These are phyloP conservation scores for Chaetomiaceae sp. DNA, from an alignment of 2,329 filamentous ascomycete genomes.

Conservation along the genomic window DNA sequence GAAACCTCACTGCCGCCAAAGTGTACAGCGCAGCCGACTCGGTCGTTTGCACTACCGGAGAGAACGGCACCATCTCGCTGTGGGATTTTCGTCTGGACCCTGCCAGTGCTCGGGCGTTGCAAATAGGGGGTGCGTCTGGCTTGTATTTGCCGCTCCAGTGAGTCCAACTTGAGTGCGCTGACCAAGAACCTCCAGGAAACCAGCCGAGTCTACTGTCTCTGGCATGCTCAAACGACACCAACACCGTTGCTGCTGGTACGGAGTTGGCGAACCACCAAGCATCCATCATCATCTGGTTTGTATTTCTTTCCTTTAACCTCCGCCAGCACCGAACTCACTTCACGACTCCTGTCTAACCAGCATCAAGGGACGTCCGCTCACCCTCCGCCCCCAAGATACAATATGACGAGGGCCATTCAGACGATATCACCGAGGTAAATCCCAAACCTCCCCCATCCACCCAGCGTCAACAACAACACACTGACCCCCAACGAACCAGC, in stretches of 20 bases:
- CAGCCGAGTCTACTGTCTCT: constrained; percentile 51
- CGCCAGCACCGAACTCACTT: background rate
- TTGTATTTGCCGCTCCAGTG: constrained; percentile 25
- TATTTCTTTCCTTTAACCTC: background rate
- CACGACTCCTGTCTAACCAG: constrained; percentile 10
- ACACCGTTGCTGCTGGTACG: constrained; percentile 64
- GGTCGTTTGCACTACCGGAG: constrained; percentile 62
- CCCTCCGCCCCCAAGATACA: constrained; percentile 41
- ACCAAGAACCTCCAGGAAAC: constrained; percentile 5
- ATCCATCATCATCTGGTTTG: constrained; percentile 56
- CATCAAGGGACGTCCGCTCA: constrained; percentile 51
- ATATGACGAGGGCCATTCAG: constrained; percentile 61
- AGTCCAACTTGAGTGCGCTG: background rate
- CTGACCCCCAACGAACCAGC: constrained; percentile 30
- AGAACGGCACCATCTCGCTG: constrained; percentile 60
- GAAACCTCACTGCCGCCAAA: constrained; percentile 58
- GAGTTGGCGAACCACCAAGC: constrained; percentile 61
- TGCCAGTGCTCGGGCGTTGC: constrained; percentile 35
- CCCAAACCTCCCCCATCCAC: background rate
- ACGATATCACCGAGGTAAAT: constrained; percentile 57
- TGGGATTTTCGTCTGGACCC: constrained; percentile 56
- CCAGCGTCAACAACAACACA: background rate
- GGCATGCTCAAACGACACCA: constrained; percentile 50
- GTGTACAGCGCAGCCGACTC: constrained; percentile 46
- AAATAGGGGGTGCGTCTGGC: constrained; percentile 37